A percentile compares a stretch with the other conserved stretches of the same genome.
phyloP scores from a whole-genome alignment of 257 asterid species.

The Thymus mandschuricus region DNA sequence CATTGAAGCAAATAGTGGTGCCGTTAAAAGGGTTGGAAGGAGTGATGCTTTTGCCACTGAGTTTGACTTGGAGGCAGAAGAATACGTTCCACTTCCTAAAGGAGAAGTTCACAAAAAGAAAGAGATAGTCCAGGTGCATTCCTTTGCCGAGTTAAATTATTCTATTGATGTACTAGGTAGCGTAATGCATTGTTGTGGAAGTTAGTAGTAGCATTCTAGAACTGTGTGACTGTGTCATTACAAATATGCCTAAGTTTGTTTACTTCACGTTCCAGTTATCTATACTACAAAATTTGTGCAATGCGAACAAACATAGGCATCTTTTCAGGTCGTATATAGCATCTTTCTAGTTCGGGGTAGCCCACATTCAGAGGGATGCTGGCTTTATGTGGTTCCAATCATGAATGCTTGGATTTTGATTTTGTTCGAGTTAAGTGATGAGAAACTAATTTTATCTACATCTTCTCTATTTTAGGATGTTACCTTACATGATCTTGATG shows the following conservation, averaged over 20 bases:
- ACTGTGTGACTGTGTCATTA: not conserved
- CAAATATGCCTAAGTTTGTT: constrained; percentile 6
- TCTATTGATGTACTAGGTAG: not conserved
- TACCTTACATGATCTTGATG: constrained; percentile 92
- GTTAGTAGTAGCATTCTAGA: not conserved
- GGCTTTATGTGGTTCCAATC: not conserved
- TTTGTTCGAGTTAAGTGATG: not conserved
- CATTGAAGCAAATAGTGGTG: constrained; percentile 93
- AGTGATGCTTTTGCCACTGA: constrained; percentile 99
- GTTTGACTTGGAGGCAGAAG: constrained; percentile 98
- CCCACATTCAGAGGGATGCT: not conserved
- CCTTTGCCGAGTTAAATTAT: constrained; percentile 7
- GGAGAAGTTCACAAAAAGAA: constrained; percentile 99
- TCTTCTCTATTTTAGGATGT: constrained; percentile 58
- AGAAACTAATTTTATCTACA: not conserved
- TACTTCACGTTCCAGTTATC: constrained; percentile 16
- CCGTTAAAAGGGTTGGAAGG: constrained; percentile 97
- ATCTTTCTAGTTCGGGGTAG: not conserved
- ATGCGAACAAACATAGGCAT: not conserved
- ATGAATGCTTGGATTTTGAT: not conserved
- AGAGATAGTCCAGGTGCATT: constrained; percentile 89
- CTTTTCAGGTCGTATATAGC: not conserved
- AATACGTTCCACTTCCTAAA: constrained; percentile 96
- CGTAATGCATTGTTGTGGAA: not conserved
- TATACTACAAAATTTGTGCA: not conserved